Conservation (phyloP, 2,329 filamentous ascomycete species). For the Elsinoe fawcettii region DNA sequence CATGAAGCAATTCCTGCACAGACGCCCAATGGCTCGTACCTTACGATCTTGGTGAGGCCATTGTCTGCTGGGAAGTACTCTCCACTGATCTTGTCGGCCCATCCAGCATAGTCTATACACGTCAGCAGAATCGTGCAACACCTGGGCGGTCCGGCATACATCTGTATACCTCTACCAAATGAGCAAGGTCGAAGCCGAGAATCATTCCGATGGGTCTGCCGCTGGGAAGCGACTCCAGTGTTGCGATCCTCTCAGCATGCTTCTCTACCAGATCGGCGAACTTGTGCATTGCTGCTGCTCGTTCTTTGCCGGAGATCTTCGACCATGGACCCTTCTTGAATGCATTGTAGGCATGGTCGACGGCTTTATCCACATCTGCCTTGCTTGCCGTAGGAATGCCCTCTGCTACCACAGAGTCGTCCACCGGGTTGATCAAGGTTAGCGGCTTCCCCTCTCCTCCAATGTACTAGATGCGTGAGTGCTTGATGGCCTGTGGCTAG, state of each 20-base stretch:
- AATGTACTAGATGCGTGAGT: conserved; percentile 12
- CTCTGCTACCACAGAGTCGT: conserved; percentile 43
- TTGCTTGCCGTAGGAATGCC: conserved; percentile 35
- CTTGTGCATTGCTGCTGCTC: conserved; percentile 14
- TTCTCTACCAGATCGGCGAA: conserved; percentile 20
- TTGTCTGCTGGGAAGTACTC: conserved; percentile 16
- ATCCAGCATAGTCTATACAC: conserved; percentile 19
- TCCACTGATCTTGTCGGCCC: conserved; percentile 17
- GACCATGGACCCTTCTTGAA: conserved; percentile 44
- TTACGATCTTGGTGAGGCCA: conserved; percentile 23
- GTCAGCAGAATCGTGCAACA: too few species aligned
- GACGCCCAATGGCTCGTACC: conserved; percentile 38
- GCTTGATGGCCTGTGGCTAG: too few species aligned
- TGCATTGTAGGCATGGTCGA: conserved; percentile 60
- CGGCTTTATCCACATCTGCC: conserved; percentile 62
- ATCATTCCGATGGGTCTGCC: conserved; percentile 15
- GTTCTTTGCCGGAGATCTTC: background rate
- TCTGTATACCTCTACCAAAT: background rate
- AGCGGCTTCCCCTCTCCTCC: conserved; percentile 35
- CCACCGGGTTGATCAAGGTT: conserved; percentile 43
- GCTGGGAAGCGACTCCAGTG: conserved; percentile 18
- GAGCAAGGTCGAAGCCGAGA: background rate
- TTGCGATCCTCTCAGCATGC: conserved; percentile 18
- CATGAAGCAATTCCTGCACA: conserved; percentile 37
- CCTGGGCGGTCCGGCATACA: background rate